Evolutionary conservation across 345 rosid species (phyloP).

Genomic region (Murraya paniculata): DNA sequence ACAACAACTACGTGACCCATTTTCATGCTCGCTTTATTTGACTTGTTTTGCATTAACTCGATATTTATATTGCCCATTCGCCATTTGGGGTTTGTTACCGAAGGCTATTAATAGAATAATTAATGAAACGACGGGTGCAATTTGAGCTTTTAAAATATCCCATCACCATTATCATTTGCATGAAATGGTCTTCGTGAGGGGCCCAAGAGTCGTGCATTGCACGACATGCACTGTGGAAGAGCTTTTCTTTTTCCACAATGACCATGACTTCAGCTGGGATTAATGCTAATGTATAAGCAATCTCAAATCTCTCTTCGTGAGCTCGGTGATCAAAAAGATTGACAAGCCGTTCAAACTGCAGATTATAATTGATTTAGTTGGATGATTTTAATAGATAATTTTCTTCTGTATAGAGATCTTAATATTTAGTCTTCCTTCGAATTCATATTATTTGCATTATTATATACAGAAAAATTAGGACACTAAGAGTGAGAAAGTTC

Average conservation of each 20-base stretch:
- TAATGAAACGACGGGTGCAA: neutral
- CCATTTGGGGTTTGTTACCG: neutral
- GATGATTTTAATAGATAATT: no score
- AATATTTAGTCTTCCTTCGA: neutral
- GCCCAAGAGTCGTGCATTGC: constrained; percentile 7
- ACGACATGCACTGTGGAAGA: neutral
- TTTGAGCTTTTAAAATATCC: neutral
- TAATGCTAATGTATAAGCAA: neutral
- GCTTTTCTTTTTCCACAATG: neutral
- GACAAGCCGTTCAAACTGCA: no score
- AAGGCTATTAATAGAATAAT: neutral
- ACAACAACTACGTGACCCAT: constrained; percentile 8
- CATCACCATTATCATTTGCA: neutral
- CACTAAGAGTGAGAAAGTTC: neutral
- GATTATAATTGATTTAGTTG: no score
- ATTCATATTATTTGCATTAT: neutral
- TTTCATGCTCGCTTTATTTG: neutral
- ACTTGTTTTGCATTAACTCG: neutral
- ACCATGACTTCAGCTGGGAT: neutral
- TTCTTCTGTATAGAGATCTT: no score
- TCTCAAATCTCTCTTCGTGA: no score
- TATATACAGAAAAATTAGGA: neutral
- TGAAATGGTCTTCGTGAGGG: constrained; percentile 13
- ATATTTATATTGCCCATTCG: neutral
- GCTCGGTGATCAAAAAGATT: neutral